These are phyloP conservation scores for Eimeria zaria DNA, from an alignment of 169 alveolate species.

Conservation along the genomic window DNA sequence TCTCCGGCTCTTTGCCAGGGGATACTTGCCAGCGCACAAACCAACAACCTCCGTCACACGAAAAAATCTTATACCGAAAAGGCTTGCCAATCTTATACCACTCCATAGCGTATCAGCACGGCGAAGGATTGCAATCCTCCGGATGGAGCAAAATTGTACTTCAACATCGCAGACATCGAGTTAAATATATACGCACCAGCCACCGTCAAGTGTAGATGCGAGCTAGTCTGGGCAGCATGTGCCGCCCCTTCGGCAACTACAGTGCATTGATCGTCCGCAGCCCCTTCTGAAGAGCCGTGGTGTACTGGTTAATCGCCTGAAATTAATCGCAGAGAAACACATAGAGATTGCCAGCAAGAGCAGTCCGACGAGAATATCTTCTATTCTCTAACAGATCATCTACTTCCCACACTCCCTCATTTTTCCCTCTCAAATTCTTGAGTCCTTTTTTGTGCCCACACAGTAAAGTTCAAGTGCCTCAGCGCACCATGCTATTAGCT, in stretches of 20 bases:
- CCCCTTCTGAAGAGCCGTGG: slow-evolving; percentile 85
- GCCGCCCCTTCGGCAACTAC: not conserved
- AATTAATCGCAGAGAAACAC: not conserved
- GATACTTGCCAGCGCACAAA: not conserved
- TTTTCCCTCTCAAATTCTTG: not conserved
- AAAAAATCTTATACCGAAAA: not conserved
- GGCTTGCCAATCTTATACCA: not conserved
- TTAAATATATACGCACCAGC: not conserved
- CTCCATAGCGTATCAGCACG: too few species aligned
- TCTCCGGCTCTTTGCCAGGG: not conserved
- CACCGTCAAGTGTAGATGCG: not conserved
- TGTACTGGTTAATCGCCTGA: slow-evolving; percentile 86
- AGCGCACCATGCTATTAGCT: not conserved
- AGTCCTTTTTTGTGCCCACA: not conserved
- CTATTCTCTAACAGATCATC: not conserved
- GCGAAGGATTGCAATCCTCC: not conserved
- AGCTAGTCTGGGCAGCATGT: not conserved
- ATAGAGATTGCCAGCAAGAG: not conserved
- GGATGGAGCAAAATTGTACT: not conserved
- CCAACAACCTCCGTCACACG: not conserved
- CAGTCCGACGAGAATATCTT: not conserved
- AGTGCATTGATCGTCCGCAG: slow-evolving; percentile 59
- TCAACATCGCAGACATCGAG: not conserved
- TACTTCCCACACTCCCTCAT: not conserved
- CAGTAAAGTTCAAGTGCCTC: not conserved